A percentile compares a stretch with the other conserved stretches of the same genome.
Conservation (phyloP, 345 rosid genomes). For the Raphanus sativus region DNA sequence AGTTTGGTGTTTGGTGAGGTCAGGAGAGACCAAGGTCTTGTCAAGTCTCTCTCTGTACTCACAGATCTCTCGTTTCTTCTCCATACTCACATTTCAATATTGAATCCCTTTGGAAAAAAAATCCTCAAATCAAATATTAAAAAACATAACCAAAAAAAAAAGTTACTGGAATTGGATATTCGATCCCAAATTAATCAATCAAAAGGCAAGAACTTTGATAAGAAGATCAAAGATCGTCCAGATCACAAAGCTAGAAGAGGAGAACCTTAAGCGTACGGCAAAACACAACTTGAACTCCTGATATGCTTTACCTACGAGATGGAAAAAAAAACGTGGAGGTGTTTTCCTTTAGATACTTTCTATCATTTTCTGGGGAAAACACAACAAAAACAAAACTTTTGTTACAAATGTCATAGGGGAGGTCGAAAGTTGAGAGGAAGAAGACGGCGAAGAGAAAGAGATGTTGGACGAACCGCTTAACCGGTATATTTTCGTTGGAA, state of each 20-base stretch:
- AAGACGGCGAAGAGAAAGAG: no score
- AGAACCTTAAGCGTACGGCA: slow-evolving; percentile 9
- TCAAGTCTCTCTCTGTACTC: slow-evolving; percentile 78
- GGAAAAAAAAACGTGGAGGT: slow-evolving; percentile 41
- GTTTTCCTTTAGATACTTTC: slow-evolving; percentile 31
- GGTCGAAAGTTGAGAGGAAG: no score
- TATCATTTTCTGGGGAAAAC: slow-evolving; percentile 31
- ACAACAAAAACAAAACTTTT: not conserved
- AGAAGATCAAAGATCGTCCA: slow-evolving; percentile 13
- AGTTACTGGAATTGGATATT: not conserved
- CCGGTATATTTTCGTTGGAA: no score
- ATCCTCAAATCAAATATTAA: not conserved
- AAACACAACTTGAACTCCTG: slow-evolving; percentile 23
- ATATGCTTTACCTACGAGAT: slow-evolving; percentile 42
- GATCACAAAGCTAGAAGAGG: slow-evolving; percentile 10
- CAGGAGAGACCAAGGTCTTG: slow-evolving; percentile 67
- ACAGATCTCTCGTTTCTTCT: slow-evolving; percentile 46
- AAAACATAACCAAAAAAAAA: not conserved
- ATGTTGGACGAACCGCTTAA: no score
- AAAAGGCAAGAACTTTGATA: not conserved
- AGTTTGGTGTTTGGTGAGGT: slow-evolving; percentile 51
- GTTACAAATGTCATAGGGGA: no score
- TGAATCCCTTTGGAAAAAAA: not conserved
- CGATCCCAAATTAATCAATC: not conserved
- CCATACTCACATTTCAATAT: slow-evolving; percentile 49